Percentiles rank a stretch among this genome's conserved stretches.
Evolutionary conservation across 2,329 filamentous ascomycete species (phyloP).

Genomic region (Aureobasidium sp.): DNA sequence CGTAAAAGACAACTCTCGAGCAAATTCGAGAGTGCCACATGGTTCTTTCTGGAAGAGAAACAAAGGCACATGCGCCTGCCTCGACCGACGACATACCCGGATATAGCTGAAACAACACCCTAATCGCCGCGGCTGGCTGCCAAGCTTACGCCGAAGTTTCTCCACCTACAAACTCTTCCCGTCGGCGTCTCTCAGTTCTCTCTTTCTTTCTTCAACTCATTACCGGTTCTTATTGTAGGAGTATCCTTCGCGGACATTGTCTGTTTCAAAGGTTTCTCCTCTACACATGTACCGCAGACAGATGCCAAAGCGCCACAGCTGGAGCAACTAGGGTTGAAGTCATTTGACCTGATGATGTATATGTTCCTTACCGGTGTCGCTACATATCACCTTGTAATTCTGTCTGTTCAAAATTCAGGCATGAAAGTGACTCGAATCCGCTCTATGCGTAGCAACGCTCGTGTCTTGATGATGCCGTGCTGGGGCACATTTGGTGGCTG

Average conservation of each 20-base stretch:
- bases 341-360: slow-evolving; percentile 12
- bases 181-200: background rate
- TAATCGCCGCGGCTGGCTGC: background rate
- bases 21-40: background rate
- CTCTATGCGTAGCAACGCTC: background rate
- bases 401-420: background rate
- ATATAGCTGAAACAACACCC: background rate
- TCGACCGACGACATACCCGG: background rate
- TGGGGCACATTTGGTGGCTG: no score
- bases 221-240: slow-evolving; percentile 15
- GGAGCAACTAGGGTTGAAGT: slow-evolving; percentile 14
- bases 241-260: slow-evolving; percentile 3
- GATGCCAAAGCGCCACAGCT: slow-evolving; percentile 12
- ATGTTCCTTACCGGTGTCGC: slow-evolving; percentile 14
- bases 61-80: background rate
- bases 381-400: background rate
- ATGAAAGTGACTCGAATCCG: background rate
- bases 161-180: background rate
- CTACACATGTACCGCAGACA: slow-evolving; percentile 14
- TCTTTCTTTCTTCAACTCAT: slow-evolving; percentile 15
- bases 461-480: no score
- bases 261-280: slow-evolving; percentile 8
- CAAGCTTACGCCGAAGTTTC: background rate
- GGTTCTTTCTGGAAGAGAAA: background rate
- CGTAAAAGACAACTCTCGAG: background rate